Conservation (phyloP, 169 alveolate genomes). For the Plasmodium chabaudi region DNA sequence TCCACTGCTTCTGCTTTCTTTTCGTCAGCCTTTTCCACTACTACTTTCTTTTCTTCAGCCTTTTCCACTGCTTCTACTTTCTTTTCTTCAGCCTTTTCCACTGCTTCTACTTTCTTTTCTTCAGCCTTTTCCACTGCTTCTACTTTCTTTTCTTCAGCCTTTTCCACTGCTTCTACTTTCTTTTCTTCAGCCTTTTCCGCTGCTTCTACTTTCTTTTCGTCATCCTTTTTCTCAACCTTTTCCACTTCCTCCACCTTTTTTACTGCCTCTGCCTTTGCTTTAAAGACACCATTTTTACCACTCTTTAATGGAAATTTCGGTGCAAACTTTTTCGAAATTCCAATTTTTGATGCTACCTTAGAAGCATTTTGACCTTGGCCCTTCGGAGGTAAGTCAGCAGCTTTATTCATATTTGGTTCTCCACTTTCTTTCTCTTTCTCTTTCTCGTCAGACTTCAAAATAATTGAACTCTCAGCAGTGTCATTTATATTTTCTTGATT, state of each 20-base stretch:
- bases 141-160: background rate
- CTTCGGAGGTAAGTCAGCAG: no score
- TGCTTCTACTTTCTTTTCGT: background rate
- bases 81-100: background rate
- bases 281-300: no score
- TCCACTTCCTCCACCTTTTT: background rate
- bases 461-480: no score
- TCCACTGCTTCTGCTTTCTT: background rate
- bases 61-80: background rate
- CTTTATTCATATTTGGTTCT: no score
- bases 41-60: no score
- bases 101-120: background rate
- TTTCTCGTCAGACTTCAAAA: no score
- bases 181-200: background rate
- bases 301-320: no score
- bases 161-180: background rate
- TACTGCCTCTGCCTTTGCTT: background rate
- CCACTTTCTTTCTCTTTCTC: background rate
- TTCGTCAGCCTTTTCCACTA: background rate
- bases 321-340: no score
- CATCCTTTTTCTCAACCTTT: background rate
- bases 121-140: background rate
- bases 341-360: no score
- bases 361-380: no score
- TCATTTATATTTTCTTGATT: no score